Percentiles rank a stretch among this genome's conserved stretches.
Conservation (phyloP, 371 early-diverging fungal species). For the Mucor piriformis region DNA sequence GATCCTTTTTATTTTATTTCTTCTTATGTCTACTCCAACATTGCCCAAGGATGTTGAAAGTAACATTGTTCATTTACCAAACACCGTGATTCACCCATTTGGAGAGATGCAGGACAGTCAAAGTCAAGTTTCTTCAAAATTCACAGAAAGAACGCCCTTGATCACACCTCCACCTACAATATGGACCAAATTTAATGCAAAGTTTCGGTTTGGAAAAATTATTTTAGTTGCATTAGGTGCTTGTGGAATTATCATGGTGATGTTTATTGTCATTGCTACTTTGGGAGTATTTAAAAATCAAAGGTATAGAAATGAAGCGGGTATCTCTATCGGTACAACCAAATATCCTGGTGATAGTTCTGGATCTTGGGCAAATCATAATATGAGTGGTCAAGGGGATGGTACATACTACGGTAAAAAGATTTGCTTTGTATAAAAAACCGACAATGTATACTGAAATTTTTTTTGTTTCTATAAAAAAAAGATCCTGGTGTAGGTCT, state of each 20-base stretch:
- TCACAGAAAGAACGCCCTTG: slow-evolving; percentile 22
- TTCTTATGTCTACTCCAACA: neutral
- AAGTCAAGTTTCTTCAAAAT: slow-evolving; percentile 8
- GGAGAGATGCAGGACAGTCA: slow-evolving; percentile 15
- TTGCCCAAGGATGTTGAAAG: neutral
- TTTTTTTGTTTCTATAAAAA: neutral
- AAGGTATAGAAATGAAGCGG: slow-evolving; percentile 29
- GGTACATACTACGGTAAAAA: slow-evolving; percentile 50
- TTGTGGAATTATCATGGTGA: slow-evolving; percentile 29
- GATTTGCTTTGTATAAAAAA: neutral
- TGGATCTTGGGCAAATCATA: slow-evolving; percentile 32
- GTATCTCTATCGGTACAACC: slow-evolving; percentile 39
- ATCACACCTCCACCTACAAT: slow-evolving; percentile 36
- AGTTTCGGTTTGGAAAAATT: slow-evolving; percentile 35
- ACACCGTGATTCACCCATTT: slow-evolving; percentile 14
- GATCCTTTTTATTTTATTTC: neutral
- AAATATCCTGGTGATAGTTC: slow-evolving; percentile 44
- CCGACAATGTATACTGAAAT: neutral
- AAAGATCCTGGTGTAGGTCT: slow-evolving; percentile 28
- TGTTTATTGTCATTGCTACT: slow-evolving; percentile 40
- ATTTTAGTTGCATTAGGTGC: slow-evolving; percentile 30
- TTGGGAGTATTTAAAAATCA: slow-evolving; percentile 40
- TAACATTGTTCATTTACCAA: neutral
- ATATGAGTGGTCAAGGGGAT: slow-evolving; percentile 46
- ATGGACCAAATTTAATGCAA: slow-evolving; percentile 39